A percentile compares a stretch with the other conserved stretches of the same genome.
These are phyloP conservation scores for Fusarium incarnatum DNA, from an alignment of 2,329 filamentous ascomycete genomes.

Conservation along the genomic window DNA sequence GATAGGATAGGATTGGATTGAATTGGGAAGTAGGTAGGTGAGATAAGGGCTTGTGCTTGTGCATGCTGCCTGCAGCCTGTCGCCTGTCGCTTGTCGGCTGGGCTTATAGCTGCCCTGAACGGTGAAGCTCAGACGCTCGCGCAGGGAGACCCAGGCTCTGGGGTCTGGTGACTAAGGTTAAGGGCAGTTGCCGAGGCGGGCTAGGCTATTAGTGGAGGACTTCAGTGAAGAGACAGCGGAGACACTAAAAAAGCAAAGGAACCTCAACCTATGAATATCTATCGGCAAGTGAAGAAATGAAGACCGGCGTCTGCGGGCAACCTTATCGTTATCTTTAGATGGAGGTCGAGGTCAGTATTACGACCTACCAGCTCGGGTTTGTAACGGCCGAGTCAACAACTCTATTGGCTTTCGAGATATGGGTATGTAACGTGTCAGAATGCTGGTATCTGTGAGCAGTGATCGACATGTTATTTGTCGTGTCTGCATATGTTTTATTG, in stretches of 20 bases:
- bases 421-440: conserved; percentile 21
- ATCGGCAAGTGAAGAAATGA: conserved; percentile 16
- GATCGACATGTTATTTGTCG: conserved; percentile 5
- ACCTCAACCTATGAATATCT: conserved; percentile 12
- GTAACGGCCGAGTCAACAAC: neutral
- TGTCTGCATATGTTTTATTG: neutral
- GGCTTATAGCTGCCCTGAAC: conserved; percentile 25
- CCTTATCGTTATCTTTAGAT: conserved; percentile 14
- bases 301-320: conserved; percentile 2
- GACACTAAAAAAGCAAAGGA: neutral
- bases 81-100: conserved; percentile 8
- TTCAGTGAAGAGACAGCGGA: conserved; percentile 1
- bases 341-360: neutral
- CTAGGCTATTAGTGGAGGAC: conserved; percentile 39
- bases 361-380: conserved; percentile 13
- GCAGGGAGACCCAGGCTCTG: conserved; percentile 23
- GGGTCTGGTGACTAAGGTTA: conserved; percentile 42
- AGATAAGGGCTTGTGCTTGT: conserved; percentile 42
- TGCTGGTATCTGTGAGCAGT: conserved; percentile 1
- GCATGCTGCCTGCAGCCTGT: conserved; percentile 3
- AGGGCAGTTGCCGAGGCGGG: conserved; percentile 35
- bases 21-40: conserved; percentile 17
- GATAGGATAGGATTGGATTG: neutral
- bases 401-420: neutral
- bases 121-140: conserved; percentile 30